A percentile compares a stretch with the other conserved stretches of the same genome.
phyloP scores from a whole-genome alignment of 2,329 filamentous ascomycete species.

The Colletotrichum lentis region DNA sequence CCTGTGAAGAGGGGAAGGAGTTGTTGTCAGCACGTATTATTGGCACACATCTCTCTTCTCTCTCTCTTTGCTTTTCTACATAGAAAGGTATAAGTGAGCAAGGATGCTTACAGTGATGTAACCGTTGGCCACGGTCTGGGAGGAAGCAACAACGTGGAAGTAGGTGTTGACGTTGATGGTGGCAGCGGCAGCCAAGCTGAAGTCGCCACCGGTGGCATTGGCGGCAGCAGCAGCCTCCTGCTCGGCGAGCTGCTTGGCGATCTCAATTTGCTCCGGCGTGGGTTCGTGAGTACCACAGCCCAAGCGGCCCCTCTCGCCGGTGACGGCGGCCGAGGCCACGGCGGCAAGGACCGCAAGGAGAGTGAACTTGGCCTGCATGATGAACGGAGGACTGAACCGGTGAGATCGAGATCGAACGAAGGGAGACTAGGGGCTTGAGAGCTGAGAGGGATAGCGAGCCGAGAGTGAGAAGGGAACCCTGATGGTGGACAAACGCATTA shows the following conservation, averaged over 20 bases:
- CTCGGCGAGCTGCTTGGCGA: conserved; percentile 38
- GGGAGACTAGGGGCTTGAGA: conserved; percentile 4
- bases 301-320: conserved; percentile 7
- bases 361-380: conserved; percentile 23
- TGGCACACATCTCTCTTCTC: no score
- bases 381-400: background rate
- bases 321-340: conserved; percentile 20
- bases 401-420: background rate
- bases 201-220: conserved; percentile 29
- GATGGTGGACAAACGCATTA: conserved; percentile 5
- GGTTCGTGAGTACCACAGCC: conserved; percentile 22
- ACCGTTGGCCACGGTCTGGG: conserved; percentile 43
- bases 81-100: background rate
- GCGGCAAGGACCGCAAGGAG: conserved; percentile 23
- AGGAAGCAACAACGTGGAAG: conserved; percentile 50
- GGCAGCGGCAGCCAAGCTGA: conserved; percentile 38
- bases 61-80: no score
- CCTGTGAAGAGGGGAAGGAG: conserved; percentile 39
- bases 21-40: background rate
- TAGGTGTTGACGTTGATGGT: conserved; percentile 51
- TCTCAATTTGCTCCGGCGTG: conserved; percentile 29
- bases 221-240: conserved; percentile 31
- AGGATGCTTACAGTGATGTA: conserved; percentile 47
- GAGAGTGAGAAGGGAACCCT: background rate
- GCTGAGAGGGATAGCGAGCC: conserved; percentile 22